Conservation (phyloP, 495 filamentous ascomycete species). For the Podospora fimiseda region DNA sequence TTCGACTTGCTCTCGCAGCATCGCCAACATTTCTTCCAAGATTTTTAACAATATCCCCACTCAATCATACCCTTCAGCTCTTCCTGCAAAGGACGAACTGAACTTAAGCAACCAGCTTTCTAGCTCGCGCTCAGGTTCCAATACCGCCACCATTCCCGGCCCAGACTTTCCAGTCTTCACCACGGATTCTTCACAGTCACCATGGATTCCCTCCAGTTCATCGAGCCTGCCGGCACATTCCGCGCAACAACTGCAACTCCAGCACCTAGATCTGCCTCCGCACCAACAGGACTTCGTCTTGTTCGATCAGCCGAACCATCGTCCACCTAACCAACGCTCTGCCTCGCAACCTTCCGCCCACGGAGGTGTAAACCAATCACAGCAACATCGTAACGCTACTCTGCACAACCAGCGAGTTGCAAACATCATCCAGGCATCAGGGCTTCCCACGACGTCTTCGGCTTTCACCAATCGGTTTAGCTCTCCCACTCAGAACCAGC, state of each 20-base stretch:
- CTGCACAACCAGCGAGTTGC: conserved; percentile 52
- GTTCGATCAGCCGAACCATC: conserved; percentile 43
- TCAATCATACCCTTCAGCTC: conserved; percentile 40
- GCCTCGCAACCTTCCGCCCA: conserved; percentile 32
- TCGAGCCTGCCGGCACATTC: conserved; percentile 52
- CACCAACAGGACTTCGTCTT: conserved; percentile 50
- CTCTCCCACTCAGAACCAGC: conserved; percentile 38
- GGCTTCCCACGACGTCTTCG: conserved; percentile 51
- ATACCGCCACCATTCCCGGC: conserved; percentile 45
- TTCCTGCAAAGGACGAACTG: conserved; percentile 50
- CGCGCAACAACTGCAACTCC: conserved; percentile 42
- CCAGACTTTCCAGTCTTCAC: conserved; percentile 53
- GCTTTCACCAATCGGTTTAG: conserved; percentile 52
- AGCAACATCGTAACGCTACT: conserved; percentile 35
- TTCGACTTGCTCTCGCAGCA: conserved; percentile 14
- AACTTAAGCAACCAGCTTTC: conserved; percentile 45
- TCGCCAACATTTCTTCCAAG: conserved; percentile 44
- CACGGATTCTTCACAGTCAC: conserved; percentile 51
- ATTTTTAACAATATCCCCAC: conserved; percentile 35
- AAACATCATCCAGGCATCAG: conserved; percentile 53
- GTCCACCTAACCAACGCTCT: conserved; percentile 43
- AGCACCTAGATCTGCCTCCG: conserved; percentile 37
- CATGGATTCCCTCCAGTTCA: conserved; percentile 56
- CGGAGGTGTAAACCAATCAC: conserved; percentile 36
- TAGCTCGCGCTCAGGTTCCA: conserved; percentile 44